These are phyloP conservation scores for Boletus insuetus DNA, from an alignment of 768 basidiomycete genomes.

Conservation along the genomic window DNA sequence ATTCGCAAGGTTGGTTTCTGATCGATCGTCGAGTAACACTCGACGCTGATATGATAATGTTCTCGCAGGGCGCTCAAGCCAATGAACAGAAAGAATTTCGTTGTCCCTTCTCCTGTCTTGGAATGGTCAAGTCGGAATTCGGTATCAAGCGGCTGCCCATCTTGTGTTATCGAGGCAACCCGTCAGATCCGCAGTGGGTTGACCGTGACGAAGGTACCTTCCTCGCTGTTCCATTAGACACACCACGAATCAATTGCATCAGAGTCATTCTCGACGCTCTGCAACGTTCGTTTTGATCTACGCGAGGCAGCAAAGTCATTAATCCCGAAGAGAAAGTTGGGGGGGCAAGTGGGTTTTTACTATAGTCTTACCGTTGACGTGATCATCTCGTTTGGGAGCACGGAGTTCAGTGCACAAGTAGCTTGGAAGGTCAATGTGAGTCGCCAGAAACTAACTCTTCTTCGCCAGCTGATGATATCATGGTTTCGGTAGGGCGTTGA, in stretches of 20 bases:
- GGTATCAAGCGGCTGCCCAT: not conserved
- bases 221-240: not conserved
- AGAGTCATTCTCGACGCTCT: slow-evolving; percentile 16
- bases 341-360: not conserved
- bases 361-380: slow-evolving; percentile 5
- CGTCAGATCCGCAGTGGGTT: slow-evolving; percentile 9
- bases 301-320: slow-evolving; percentile 2
- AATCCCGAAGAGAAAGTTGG: not conserved
- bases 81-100: slow-evolving; percentile 17
- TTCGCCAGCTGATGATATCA: not conserved
- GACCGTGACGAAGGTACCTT: slow-evolving; percentile 4
- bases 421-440: slow-evolving; percentile 14
- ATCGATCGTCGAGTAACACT: not conserved
- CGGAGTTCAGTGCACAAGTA: slow-evolving; percentile 26
- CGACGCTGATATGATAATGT: not conserved
- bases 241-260: not conserved
- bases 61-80: slow-evolving; percentile 7
- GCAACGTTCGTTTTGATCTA: slow-evolving; percentile 4
- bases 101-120: not conserved
- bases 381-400: slow-evolving; percentile 14
- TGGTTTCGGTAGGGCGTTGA: slow-evolving; percentile 5
- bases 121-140: not conserved
- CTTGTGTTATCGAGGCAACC: slow-evolving; percentile 13
- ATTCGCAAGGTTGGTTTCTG: slow-evolving; percentile 6
- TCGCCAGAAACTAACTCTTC: not conserved